Conservation (phyloP, 176 grass and related monocot genomes). For the Elaeis guineensis region DNA sequence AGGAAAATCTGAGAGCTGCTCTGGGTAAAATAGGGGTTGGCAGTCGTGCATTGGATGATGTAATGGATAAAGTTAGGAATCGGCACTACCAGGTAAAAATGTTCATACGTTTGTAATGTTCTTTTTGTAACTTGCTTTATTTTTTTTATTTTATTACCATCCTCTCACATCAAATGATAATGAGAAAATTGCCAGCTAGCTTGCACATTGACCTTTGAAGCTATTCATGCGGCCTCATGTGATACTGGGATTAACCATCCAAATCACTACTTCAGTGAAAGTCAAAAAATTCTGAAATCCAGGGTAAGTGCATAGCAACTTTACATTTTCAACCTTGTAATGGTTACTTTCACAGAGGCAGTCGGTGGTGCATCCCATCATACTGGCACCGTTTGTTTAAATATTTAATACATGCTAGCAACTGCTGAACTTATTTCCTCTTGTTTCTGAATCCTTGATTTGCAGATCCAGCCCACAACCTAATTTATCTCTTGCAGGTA, state of each 20-base stretch:
- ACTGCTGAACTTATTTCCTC: no score
- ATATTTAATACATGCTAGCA: no score
- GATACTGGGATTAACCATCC: slow-evolving; percentile 96
- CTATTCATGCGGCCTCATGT: slow-evolving; percentile 65
- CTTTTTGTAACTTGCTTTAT: background rate
- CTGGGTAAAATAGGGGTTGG: slow-evolving; percentile 65
- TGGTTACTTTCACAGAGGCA: no score
- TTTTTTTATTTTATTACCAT: slow-evolving; percentile 2
- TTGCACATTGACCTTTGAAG: slow-evolving; percentile 94
- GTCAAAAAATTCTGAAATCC: slow-evolving; percentile 54
- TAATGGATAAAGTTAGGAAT: slow-evolving; percentile 90
- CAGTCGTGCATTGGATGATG: slow-evolving; percentile 56
- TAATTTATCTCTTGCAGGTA: background rate
- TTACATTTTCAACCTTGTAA: no score
- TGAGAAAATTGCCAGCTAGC: slow-evolving; percentile 58
- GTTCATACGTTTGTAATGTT: background rate
- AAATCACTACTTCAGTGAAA: slow-evolving; percentile 89
- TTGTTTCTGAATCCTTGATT: background rate
- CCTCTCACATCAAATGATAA: background rate
- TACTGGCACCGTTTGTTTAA: no score
- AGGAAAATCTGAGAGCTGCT: slow-evolving; percentile 95
- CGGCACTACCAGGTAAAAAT: slow-evolving; percentile 70
- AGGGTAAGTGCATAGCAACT: slow-evolving; percentile 31
- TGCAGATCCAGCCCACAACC: slow-evolving; percentile 7
- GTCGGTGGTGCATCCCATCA: no score